phyloP scores from a whole-genome alignment of 345 rosid species.

The Salix caprea region DNA sequence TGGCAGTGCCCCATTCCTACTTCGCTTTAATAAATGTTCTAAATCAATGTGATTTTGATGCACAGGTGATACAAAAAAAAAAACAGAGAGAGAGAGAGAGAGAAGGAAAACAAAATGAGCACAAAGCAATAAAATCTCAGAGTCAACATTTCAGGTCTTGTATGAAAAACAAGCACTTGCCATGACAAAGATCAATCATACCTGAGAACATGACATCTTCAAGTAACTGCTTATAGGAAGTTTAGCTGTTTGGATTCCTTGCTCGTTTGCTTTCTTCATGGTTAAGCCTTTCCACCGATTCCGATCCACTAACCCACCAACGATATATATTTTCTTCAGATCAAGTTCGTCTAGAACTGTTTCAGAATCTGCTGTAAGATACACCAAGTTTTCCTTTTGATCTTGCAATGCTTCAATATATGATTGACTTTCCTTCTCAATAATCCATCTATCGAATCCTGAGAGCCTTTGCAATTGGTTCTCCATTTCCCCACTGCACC shows the following conservation, averaged over 20 bases:
- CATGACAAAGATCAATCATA: constrained; percentile 15
- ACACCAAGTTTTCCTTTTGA: constrained; percentile 63
- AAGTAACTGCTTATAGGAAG: constrained; percentile 82
- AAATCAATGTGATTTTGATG: neutral
- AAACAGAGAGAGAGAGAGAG: too few species aligned
- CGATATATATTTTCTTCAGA: constrained; percentile 50
- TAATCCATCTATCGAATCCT: constrained; percentile 87
- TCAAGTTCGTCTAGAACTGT: constrained; percentile 66
- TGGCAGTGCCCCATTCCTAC: neutral
- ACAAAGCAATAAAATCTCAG: neutral
- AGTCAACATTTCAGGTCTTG: neutral
- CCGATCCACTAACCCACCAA: constrained; percentile 90
- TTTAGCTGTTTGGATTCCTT: constrained; percentile 78
- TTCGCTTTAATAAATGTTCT: neutral
- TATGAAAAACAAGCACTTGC: neutral
- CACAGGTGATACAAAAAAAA: neutral
- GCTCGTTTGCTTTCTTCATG: constrained; percentile 84
- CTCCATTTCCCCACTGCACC: constrained; percentile 63
- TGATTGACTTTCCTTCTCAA: constrained; percentile 68
- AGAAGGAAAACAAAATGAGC: neutral
- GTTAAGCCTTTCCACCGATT: constrained; percentile 93
- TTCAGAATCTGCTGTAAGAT: constrained; percentile 86
- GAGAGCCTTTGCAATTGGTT: constrained; percentile 67
- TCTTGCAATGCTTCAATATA: constrained; percentile 69
- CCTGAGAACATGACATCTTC: constrained; percentile 98